Conservation (phyloP, 2,329 filamentous ascomycete genomes). For the Waltergamsia citrina region DNA sequence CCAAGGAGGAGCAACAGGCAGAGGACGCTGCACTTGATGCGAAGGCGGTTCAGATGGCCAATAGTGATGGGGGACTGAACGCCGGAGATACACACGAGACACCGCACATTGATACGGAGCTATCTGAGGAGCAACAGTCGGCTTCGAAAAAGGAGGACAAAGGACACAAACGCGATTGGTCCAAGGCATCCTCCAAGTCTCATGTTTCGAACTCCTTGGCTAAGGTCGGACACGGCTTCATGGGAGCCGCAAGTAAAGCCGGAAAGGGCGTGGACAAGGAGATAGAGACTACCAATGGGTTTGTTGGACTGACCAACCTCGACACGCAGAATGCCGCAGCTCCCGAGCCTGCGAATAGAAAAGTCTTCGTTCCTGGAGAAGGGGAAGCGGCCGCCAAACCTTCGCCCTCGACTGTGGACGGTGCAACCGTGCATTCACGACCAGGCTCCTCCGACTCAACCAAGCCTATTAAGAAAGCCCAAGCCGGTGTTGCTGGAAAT, state of each 20-base stretch:
- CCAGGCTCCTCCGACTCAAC: constrained; percentile 1
- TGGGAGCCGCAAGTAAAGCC: constrained; percentile 30
- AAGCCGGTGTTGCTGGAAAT: constrained; percentile 27
- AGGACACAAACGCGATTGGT: constrained; percentile 7
- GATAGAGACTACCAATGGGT: constrained; percentile 47
- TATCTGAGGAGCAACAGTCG: constrained; percentile 7
- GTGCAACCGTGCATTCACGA: constrained; percentile 5
- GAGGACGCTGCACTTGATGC: constrained; percentile 38
- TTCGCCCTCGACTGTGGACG: constrained; percentile 10
- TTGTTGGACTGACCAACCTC: constrained; percentile 23
- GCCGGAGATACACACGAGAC: constrained; percentile 43
- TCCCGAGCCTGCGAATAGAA: constrained; percentile 13
- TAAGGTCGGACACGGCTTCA: constrained; percentile 41
- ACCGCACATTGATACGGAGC: constrained; percentile 34
- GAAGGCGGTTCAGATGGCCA: constrained; percentile 39
- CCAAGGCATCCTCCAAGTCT: constrained; percentile 18
- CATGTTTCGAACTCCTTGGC: constrained; percentile 26
- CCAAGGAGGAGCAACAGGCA: constrained; percentile 38
- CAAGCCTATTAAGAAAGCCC: constrained; percentile 3
- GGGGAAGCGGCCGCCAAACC: constrained; percentile 15
- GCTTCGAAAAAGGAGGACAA: constrained; percentile 14
- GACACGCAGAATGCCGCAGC: not conserved
- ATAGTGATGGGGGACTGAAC: constrained; percentile 36
- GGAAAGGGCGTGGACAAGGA: constrained; percentile 40
- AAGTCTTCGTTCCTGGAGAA: constrained; percentile 20